phyloP scores from a whole-genome alignment of 208 protist genomes.

The Zelonia costaricensis region DNA sequence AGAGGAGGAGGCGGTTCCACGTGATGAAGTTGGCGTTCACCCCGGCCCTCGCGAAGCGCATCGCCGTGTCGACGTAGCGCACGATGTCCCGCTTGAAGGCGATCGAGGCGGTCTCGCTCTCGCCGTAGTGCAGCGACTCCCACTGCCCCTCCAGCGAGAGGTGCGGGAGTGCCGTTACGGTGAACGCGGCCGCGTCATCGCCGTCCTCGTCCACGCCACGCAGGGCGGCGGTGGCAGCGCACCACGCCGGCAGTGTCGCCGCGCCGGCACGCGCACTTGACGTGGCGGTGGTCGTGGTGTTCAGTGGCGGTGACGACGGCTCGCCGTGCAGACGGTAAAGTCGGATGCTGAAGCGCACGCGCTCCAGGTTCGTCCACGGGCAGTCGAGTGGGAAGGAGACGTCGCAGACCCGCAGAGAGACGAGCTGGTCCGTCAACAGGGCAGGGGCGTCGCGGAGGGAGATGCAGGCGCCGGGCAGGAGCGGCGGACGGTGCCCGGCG shows the following conservation, averaged over 20 bases:
- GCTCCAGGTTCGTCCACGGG: conserved; percentile 15
- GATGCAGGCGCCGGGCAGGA: conserved; percentile 34
- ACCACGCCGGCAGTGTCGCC: conserved; percentile 2
- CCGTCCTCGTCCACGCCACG: conserved; percentile 15
- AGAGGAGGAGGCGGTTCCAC: conserved; percentile 84
- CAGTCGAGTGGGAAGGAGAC: conserved; percentile 30
- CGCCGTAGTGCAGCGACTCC: conserved; percentile 88
- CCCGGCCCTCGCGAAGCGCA: conserved; percentile 83
- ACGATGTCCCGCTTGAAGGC: conserved; percentile 91
- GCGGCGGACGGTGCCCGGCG: conserved; percentile 5
- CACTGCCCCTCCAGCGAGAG: conserved; percentile 78
- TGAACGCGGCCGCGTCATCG: conserved; percentile 41
- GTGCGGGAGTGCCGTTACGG: conserved; percentile 63
- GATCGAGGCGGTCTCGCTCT: conserved; percentile 39
- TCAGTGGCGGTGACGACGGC: not conserved
- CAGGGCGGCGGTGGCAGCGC: not conserved
- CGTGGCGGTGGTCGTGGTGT: not conserved
- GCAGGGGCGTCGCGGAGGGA: conserved; percentile 27
- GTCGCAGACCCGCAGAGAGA: conserved; percentile 59
- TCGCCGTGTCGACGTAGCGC: conserved; percentile 85
- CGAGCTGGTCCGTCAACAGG: conserved; percentile 27
- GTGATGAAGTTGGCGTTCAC: conserved; percentile 82
- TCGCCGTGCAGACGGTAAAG: conserved; percentile 19
- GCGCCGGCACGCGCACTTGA: not conserved
- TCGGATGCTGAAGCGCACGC: conserved; percentile 20